phyloP scores from a whole-genome alignment of 108 stramenopile species.

The Stephanodiscus triporus region DNA sequence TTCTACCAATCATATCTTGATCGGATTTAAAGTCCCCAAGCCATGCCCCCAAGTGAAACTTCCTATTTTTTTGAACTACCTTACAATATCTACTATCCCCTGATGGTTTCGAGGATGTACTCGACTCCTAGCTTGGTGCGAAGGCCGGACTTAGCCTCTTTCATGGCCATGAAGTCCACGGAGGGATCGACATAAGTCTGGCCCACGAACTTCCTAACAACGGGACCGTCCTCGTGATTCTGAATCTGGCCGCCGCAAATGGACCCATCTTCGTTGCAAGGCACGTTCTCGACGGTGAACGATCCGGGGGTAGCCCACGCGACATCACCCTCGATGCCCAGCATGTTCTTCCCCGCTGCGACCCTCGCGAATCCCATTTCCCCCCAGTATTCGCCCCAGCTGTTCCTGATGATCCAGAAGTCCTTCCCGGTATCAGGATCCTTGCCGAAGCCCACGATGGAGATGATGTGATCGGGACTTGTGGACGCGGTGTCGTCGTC shows the following conservation, averaged over 20 bases:
- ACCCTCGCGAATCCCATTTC: constrained; percentile 70
- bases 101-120: too few relatives aligned
- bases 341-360: constrained; percentile 65
- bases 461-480: constrained; percentile 81
- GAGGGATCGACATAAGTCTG: constrained; percentile 30
- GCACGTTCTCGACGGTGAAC: constrained; percentile 53
- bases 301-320: constrained; percentile 81
- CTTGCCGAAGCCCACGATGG: constrained; percentile 91
- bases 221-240: neutral
- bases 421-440: constrained; percentile 58
- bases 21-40: too few relatives aligned
- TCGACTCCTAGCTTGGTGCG: too few relatives aligned
- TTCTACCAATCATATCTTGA: too few relatives aligned
- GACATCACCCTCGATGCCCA: constrained; percentile 71
- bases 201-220: neutral
- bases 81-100: too few relatives aligned
- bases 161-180: constrained; percentile 11
- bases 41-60: too few relatives aligned
- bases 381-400: constrained; percentile 61
- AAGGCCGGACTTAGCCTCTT: too few relatives aligned
- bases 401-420: constrained; percentile 93
- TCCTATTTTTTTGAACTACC: too few relatives aligned
- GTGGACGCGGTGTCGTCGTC: constrained; percentile 49
- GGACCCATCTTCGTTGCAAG: constrained; percentile 62
- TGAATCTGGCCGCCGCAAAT: constrained; percentile 43